Base-by-base conservation (phyloP, 192 early-diverging fungal genomes). In the Dimargaris verticillata region DNA sequence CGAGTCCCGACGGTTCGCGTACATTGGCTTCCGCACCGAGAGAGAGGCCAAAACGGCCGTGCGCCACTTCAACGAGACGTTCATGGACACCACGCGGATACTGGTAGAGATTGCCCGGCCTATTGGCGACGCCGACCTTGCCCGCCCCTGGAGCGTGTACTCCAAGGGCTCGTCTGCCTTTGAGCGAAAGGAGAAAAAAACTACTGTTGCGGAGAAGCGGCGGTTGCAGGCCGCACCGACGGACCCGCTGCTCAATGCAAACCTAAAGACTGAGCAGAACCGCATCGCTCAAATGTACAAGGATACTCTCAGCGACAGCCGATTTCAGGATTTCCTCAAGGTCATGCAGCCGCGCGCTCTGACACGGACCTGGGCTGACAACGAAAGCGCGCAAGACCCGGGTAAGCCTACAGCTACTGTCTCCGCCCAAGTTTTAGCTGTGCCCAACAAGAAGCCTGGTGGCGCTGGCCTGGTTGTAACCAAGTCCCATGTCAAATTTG, bases 101-200 rank as follows among this genome's bases (percentile, higher is more conserved):
- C 70, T 73, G 13, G 92, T 99, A 11, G 87, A 92, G 67, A 76
- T 83, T 33, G 92, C 95, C 17, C 88, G 88, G 62, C 80, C 91
- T 22, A 84, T 89, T 66, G 86, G 85, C n/a, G 92, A 94, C 65
- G 70, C 77, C 18, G 67, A 80, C 6, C 72, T 99, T 38, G 83
- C 89, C 9, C 80, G 93, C 54, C 84, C 93, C 29, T 99, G 95
- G 95, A 88, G 85, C 61, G 78, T 83, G 55, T 82, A 99, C 68
- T 82, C 91, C 15, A 72, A 85, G 58, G 92, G 92, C 43, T 85
- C 86, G 44, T 82, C 92, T n/a, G 85, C 84, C 4, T 79, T 83
- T 70, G 72, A 83, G 45, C 71, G 77, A 29, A 71, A 65, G 33
- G 33, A 38, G 33, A 38, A 38, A 38, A 38, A 38, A 38, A 7